These are phyloP conservation scores for thale cress (Arabidopsis thaliana) DNA, from an alignment of 345 rosid genomes.

Conservation along the genomic window DNA sequence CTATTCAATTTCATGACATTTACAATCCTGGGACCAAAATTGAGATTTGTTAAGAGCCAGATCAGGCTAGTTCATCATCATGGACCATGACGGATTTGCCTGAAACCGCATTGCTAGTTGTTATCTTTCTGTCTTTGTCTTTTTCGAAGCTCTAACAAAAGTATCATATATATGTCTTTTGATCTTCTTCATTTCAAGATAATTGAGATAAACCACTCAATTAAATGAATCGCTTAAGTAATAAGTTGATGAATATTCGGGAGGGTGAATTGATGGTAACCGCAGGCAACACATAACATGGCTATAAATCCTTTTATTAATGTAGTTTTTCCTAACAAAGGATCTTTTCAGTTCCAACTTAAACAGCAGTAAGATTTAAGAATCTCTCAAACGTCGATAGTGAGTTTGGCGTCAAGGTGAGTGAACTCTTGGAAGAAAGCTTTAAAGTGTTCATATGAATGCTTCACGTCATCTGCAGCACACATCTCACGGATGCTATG, in stretches of 20 bases:
- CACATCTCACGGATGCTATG: slow-evolving; percentile 99
- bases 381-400: slow-evolving; percentile 56
- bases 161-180: neutral
- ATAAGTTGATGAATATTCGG: neutral
- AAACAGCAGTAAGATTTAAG: neutral
- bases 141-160: neutral
- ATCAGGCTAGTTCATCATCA: neutral
- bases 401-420: slow-evolving; percentile 67
- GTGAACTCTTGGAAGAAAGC: slow-evolving; percentile 78
- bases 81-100: neutral
- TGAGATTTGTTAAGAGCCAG: neutral
- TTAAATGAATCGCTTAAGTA: neutral
- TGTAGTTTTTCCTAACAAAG: neutral
- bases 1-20: neutral
- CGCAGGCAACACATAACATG: slow-evolving; percentile 8
- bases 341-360: slow-evolving; percentile 6
- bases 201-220: neutral
- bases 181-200: neutral
- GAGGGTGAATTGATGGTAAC: neutral
- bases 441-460: slow-evolving; percentile 90
- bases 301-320: slow-evolving; percentile 12
- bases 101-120: neutral
- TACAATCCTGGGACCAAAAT: neutral
- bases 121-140: neutral
- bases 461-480: slow-evolving; percentile 78